Percentiles rank a stretch among this genome's conserved stretches.
Evolutionary conservation across 805 yeast genomes (phyloP).

Genomic region (Yueomyces sp.): DNA sequence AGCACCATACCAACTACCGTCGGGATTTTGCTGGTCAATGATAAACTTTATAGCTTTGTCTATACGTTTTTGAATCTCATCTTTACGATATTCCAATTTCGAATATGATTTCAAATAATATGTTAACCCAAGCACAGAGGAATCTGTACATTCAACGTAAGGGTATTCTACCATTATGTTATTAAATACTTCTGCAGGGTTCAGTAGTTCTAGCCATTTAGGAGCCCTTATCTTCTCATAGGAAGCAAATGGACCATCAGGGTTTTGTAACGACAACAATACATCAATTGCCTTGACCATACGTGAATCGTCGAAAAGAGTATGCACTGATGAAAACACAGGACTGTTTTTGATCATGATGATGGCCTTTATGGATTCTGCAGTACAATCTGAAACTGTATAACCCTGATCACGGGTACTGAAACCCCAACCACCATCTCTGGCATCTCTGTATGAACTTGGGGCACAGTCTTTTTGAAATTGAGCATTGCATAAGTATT

Average conservation of each 20-base stretch:
- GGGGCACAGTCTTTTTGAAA: constrained; percentile 66
- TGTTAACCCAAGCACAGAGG: constrained; percentile 78
- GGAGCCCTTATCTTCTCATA: constrained; percentile 83
- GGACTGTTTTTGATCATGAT: constrained; percentile 73
- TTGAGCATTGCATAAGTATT: constrained; percentile 69
- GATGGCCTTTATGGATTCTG: constrained; percentile 88
- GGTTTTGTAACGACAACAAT: constrained; percentile 62
- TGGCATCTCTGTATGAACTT: constrained; percentile 69
- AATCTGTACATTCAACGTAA: constrained; percentile 95
- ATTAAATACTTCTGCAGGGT: constrained; percentile 97
- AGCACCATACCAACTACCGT: constrained; percentile 96
- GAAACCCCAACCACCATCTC: constrained; percentile 93
- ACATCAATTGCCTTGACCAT: constrained; percentile 65
- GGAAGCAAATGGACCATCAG: constrained; percentile 85
- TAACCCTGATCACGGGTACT: constrained; percentile 94
- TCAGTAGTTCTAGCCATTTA: constrained; percentile 57
- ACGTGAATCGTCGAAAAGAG: constrained; percentile 39
- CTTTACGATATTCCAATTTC: constrained; percentile 37
- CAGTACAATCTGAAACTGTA: constrained; percentile 93
- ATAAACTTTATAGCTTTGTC: constrained; percentile 64
- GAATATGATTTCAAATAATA: constrained; percentile 51
- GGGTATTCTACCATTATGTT: constrained; percentile 98
- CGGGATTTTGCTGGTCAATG: constrained; percentile 47
- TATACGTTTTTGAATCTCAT: constrained; percentile 58
- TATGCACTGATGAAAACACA: constrained; percentile 32